Conservation (phyloP, 805 yeast genomes). For the Yarrowia sp. region DNA sequence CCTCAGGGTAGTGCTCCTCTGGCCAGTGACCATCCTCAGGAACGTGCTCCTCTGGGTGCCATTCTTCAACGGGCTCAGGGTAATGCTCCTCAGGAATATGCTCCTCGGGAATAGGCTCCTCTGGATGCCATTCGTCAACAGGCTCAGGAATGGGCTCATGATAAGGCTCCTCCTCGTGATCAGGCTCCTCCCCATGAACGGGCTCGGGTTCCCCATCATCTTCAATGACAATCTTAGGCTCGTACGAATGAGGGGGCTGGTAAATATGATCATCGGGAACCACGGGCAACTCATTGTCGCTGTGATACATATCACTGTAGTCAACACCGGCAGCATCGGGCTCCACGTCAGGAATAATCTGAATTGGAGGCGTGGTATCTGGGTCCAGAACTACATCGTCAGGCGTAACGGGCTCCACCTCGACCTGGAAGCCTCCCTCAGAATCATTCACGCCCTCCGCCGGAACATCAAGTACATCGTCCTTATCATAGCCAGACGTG, state of each 20-base stretch:
- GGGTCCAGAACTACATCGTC: neutral
- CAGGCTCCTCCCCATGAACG: neutral
- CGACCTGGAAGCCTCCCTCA: neutral
- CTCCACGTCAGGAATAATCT: neutral
- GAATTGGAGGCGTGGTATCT: neutral
- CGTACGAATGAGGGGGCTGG: neutral
- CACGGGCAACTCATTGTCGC: neutral
- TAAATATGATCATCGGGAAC: neutral
- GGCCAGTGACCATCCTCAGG: neutral
- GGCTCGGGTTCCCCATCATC: neutral
- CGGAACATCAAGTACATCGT: conserved; percentile 3
- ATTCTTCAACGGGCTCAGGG: neutral
- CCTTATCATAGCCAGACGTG: conserved; percentile 13
- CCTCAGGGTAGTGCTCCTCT: neutral
- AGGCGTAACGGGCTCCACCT: neutral
- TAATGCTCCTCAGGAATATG: neutral
- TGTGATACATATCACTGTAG: neutral
- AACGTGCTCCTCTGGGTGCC: neutral
- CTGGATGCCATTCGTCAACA: neutral
- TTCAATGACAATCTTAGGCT: neutral
- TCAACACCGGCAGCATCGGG: too few relatives aligned
- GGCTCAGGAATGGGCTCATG: neutral
- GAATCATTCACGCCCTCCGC: neutral
- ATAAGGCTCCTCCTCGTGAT: neutral
- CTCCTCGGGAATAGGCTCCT: neutral